Evolutionary conservation across 2,329 filamentous ascomycete species (phyloP), one percentile per base, ranked within the genome.

Genomic region (Fusarium sambucinum): DNA sequence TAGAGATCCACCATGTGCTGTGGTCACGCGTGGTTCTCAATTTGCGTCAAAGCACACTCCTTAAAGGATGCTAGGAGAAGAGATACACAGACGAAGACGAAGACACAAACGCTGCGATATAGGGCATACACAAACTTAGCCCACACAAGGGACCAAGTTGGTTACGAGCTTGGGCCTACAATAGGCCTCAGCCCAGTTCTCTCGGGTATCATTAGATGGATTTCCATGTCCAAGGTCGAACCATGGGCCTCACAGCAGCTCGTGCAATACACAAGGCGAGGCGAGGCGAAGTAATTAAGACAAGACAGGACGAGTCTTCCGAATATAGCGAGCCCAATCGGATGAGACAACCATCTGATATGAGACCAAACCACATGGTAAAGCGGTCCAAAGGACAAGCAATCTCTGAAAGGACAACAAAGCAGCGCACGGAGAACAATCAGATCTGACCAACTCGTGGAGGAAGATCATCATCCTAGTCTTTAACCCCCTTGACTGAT

Each of bases 1-100:
- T 55, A 57, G 33, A 42, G 52, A 59, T 48, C 50, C 45, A 51
- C 47, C 44, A 52, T 56, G 37, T 45, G 52, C 33, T 40, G 23
- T 59, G 46, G 58, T 73, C 68, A 73, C 63, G 66, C 68, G 69
- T 55, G 59, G 56, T 56, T 71, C 59, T 48, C 63, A 73, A 68
- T 66, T 73, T 73, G 62, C 55, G 62, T 69, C 58, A 57, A 54
- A 59, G 59, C 54, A 54, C 51, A 50, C 53, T 63, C 45, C 25
- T 19, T 38, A 33, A 55, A 27, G 27, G 41, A 32, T 48, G 16
- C 30, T 29, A 44, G 25, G 41, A 29, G 41, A 44, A 35, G 30
- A 35, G 14, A 33, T 19, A 23, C 29, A 33, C 19, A 32, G 29
- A 47, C 19, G 9, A 11, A 27, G 41, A 19, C 17, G 41, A 16